Evolutionary conservation across 2,329 filamentous ascomycete species (phyloP).

Genomic region (Botryosphaeria agaves): DNA sequence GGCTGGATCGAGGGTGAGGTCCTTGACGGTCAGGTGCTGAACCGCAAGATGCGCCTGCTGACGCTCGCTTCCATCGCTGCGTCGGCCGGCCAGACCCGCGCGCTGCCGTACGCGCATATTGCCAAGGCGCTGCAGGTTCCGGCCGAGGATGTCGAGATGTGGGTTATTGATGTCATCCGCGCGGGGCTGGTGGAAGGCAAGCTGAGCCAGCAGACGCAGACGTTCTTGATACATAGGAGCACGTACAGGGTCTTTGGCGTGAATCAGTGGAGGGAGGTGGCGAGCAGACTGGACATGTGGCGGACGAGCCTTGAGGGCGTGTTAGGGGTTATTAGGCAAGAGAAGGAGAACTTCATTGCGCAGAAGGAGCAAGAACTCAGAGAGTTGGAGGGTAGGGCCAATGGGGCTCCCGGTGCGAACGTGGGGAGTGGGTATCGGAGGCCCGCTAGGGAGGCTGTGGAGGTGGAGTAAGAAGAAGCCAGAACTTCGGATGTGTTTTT

Average conservation of each 20-base stretch:
- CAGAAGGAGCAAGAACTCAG: constrained; percentile 57
- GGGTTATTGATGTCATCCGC: constrained; percentile 97
- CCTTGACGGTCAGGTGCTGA: constrained; percentile 53
- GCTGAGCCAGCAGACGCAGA: constrained; percentile 78
- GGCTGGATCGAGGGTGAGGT: constrained; percentile 66
- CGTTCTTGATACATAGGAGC: constrained; percentile 89
- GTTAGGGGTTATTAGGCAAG: constrained; percentile 56
- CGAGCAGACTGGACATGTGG: constrained; percentile 82
- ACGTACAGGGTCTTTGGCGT: constrained; percentile 95
- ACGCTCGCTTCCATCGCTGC: constrained; percentile 84
- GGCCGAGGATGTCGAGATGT: constrained; percentile 78
- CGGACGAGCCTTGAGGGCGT: constrained; percentile 65
- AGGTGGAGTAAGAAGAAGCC: constrained; percentile 4
- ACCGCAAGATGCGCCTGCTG: constrained; percentile 91
- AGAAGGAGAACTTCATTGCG: constrained; percentile 62
- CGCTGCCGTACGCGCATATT: constrained; percentile 77
- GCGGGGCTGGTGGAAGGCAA: constrained; percentile 92
- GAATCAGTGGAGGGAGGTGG: constrained; percentile 95
- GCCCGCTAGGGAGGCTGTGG: constrained; percentile 2
- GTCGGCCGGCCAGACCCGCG: constrained; percentile 56
- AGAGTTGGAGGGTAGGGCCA: not conserved
- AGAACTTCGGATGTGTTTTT: too few relatives aligned
- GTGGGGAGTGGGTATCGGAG: constrained; percentile 2
- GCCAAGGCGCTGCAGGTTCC: constrained; percentile 72
- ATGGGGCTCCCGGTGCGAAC: constrained; percentile 1